phyloP scores from a whole-genome alignment of 768 basidiomycete species.

The Boletales sp. region DNA sequence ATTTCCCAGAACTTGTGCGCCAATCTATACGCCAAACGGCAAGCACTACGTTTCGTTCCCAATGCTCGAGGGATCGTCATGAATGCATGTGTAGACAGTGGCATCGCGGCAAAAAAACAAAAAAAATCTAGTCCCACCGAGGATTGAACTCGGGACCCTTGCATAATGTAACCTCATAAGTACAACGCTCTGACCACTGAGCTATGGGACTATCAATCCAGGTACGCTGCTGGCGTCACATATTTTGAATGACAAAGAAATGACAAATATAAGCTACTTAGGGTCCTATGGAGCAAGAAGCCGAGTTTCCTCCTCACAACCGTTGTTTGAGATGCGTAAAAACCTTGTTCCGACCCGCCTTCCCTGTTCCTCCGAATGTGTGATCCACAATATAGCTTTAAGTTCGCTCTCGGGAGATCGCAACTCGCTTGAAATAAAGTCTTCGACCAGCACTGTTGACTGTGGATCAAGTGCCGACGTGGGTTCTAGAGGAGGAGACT shows the following conservation, averaged over 20 bases:
- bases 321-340: conserved; percentile 44
- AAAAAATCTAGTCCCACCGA: conserved; percentile 55
- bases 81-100: too few relatives aligned
- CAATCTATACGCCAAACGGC: too few relatives aligned
- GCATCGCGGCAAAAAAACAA: neutral
- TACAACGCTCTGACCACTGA: conserved; percentile 64
- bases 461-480: conserved; percentile 82
- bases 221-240: too few relatives aligned
- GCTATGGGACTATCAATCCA: conserved; percentile 45
- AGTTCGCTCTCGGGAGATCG: conserved; percentile 44
- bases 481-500: conserved; percentile 55
- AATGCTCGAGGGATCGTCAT: too few relatives aligned
- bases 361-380: conserved; percentile 81
- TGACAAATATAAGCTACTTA: neutral
- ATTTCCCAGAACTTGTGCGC: neutral
- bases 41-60: too few relatives aligned
- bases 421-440: conserved; percentile 51
- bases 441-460: conserved; percentile 64
- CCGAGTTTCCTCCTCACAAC: conserved; percentile 39
- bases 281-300: conserved; percentile 21
- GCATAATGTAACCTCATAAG: conserved; percentile 56
- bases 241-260: neutral
- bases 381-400: conserved; percentile 84
- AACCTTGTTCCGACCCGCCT: conserved; percentile 70
- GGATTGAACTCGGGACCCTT: conserved; percentile 64